Percentiles rank a stretch among this genome's conserved stretches.
Conservation (phyloP, 2,329 filamentous ascomycete species). For the Coleophoma cylindrospora region DNA sequence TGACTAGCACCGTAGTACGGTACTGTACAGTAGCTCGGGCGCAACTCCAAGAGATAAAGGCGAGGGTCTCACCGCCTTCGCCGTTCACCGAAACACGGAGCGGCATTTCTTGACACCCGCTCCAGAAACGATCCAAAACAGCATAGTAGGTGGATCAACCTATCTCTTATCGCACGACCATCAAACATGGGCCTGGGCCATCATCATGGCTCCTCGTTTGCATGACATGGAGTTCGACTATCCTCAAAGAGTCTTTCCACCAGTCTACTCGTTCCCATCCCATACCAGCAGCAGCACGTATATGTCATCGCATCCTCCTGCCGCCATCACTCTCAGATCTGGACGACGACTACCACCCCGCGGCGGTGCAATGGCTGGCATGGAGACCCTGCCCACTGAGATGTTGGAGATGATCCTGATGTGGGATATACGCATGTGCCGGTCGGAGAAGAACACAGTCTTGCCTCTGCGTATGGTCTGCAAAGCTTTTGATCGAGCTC, state of each 20-base stretch:
- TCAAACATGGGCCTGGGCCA: neutral
- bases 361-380: constrained; percentile 12
- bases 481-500: constrained; percentile 39
- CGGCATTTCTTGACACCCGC: neutral
- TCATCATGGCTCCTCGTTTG: neutral
- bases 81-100: neutral
- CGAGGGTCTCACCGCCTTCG: too few species aligned
- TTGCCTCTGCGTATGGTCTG: constrained; percentile 43
- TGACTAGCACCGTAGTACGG: too few species aligned
- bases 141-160: neutral
- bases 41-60: too few species aligned
- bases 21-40: too few species aligned
- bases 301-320: neutral
- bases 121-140: neutral
- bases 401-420: constrained; percentile 41
- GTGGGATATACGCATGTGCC: constrained; percentile 32
- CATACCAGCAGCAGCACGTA: too few species aligned
- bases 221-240: neutral
- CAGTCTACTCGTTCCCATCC: neutral
- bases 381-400: constrained; percentile 44
- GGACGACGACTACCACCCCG: neutral
- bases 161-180: neutral
- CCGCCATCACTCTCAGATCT: neutral
- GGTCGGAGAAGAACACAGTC: constrained; percentile 38
- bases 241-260: neutral